phyloP scores from a whole-genome alignment of 1,284 basidiomycete genomes.

The Malassezia equina region DNA sequence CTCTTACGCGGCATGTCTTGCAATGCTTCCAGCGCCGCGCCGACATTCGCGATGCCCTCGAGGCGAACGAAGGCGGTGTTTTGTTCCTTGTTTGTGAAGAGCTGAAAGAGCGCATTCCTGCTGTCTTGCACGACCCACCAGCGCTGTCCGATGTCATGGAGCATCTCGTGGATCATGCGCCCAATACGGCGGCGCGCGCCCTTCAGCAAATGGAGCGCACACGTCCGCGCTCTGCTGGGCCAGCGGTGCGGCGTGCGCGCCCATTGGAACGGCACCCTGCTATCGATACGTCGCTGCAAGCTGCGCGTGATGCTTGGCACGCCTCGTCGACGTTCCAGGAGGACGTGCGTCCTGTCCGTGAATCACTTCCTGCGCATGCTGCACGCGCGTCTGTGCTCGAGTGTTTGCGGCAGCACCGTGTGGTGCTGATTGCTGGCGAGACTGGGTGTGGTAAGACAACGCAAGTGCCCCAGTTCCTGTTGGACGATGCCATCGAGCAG shows the following conservation, averaged over 20 bases:
- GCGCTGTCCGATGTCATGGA: conserved; percentile 41
- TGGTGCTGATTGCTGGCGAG: conserved; percentile 30
- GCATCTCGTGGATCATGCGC: conserved; percentile 21
- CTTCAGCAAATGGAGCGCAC: background rate
- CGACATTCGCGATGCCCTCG: conserved; percentile 55
- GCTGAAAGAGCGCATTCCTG: conserved; percentile 53
- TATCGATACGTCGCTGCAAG: conserved; percentile 58
- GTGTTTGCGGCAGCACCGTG: conserved; percentile 21
- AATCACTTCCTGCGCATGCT: conserved; percentile 61
- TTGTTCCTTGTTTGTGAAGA: conserved; percentile 65
- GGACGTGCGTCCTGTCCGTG: conserved; percentile 58
- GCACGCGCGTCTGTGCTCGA: conserved; percentile 62
- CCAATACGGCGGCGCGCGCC: conserved; percentile 18
- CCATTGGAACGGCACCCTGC: conserved; percentile 48
- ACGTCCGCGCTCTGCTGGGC: background rate
- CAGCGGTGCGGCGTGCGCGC: background rate
- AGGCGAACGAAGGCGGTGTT: conserved; percentile 61
- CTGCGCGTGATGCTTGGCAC: conserved; percentile 60
- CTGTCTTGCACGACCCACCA: conserved; percentile 42
- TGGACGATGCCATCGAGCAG: conserved; percentile 62
- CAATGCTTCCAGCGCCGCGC: conserved; percentile 44
- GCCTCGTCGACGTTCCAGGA: conserved; percentile 61
- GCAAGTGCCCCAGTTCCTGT: conserved; percentile 69
- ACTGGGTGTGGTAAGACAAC: conserved; percentile 76
- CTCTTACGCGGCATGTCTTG: conserved; percentile 59